Base-by-base conservation (phyloP, 2,329 filamentous ascomycete species). In the Penicillium sp. region DNA sequence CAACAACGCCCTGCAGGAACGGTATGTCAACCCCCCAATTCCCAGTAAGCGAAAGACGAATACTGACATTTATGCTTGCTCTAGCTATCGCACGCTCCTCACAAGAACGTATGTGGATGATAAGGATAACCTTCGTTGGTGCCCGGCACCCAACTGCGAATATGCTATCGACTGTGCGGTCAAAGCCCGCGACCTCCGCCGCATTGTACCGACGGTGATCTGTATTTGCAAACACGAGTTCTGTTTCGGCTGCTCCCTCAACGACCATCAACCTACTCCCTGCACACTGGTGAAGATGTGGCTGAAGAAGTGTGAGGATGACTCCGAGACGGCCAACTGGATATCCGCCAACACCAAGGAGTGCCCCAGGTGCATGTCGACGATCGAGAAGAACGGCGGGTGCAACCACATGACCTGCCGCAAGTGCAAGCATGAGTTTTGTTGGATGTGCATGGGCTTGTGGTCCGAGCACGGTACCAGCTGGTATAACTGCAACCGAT, bases 391-490 rank as follows among this genome's bases (percentile, higher is more conserved):
- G 82, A 99, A 99, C 61, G 92, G 92, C 46, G 92, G 92, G 3
- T 96, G 92, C 77, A 96, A 96, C 75, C 92, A 96, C 72, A 96
- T 96, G 92, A 96, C 92, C 0, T 96, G 92, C 70, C 81, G 92
- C 50, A 96, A 96, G 72, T 96, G 92, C 77, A 90, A 91, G 66
- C 87, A 96, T 67, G 92, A 96, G 67, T 96, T 99, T 67, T 99
- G 94, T 76, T 99, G 94, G 94, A 97, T 99, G 89, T 99, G 94
- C 68, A 99, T 99, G 94, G 94, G 94, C 0, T 79, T 96, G 0
- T 99, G 94, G 94, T 95, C 91, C 1, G 94, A 99, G 73, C 94
- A 99, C 69, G 94, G 94, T 57, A 99, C 92, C 3, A 96, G 90
- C 74, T 99, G 94, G 94, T 99, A 99, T 79, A 99, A 96, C 73